Evolutionary conservation across 768 basidiomycete species (phyloP), one percentile per base, ranked within the genome.

Genomic region (Lactarius hatsudake): DNA sequence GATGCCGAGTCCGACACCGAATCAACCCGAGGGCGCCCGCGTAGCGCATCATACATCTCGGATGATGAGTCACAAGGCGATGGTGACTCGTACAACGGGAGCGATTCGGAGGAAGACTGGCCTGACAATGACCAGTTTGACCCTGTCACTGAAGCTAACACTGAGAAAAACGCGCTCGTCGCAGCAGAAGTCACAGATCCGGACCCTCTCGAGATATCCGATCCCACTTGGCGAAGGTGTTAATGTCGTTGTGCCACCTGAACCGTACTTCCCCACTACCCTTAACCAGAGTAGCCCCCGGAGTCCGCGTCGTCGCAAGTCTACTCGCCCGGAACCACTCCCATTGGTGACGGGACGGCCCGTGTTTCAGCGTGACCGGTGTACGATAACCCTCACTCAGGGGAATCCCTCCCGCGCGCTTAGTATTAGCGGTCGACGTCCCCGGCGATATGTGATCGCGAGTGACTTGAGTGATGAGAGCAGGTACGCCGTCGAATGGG

Each of bases 401-500:
- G 97, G 96, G 5, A 84, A 92, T 65, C 93, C 94, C 1, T 84
- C 68, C 28, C 63, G 76, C 0, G 80, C 79, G 0, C 84, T 84
- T 64, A 79, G 84, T 54, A 80, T 80, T 54, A 80, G 76, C 23
- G 81, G 86, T 8, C 84, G 85, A 74, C 82, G 84, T 69, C 81
- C 85, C 70, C 83, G 85, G 67, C 79, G 78, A 67, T 99, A 98
- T 76, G 81, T 97, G 13, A 89, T 98, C 26, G 91, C 95, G 6
- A 97, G 94, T 74, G 97, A 99, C 83, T 75, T 98, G 72, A 94
- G 91, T 67, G 93, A 97, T 71, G 96, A 99, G 79, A 90, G 88
- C 76, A 82, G 90, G 40, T 99, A 96, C 76, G 97, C 97, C 0
- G 86, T 98, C 7, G 96, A 98, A 76, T 99, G 96, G 97, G 94